Conservation (phyloP, 768 basidiomycete species). For the Mycena maculata region DNA sequence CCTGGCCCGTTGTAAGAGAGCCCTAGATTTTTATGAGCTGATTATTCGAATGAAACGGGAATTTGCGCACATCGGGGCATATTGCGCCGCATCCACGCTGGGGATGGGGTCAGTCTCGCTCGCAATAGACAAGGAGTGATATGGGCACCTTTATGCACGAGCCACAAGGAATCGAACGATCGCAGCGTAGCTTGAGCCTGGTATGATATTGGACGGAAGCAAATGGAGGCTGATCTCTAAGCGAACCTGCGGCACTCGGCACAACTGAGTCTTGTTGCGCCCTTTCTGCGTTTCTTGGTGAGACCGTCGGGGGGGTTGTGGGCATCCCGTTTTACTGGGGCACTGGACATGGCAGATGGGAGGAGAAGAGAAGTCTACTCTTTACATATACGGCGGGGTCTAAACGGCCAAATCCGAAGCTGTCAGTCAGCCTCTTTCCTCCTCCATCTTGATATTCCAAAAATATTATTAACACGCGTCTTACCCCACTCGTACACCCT, state of each 20-base stretch:
- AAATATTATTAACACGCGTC: too few relatives aligned
- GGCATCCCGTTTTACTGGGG: constrained; percentile 45
- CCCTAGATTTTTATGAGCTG: constrained; percentile 53
- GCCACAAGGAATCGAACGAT: constrained; percentile 80
- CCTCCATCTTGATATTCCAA: too few relatives aligned
- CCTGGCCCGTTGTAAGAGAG: constrained; percentile 84
- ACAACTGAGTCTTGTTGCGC: constrained; percentile 78
- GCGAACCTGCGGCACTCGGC: constrained; percentile 81
- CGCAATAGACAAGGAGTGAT: neutral
- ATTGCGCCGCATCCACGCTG: constrained; percentile 82
- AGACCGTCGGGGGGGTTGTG: constrained; percentile 43
- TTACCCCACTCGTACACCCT: too few relatives aligned
- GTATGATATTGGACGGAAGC: constrained; percentile 25
- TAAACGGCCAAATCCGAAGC: too few relatives aligned
- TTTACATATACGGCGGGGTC: neutral
- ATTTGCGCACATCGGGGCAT: constrained; percentile 75
- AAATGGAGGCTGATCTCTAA: constrained; percentile 16
- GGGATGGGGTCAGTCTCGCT: constrained; percentile 19
- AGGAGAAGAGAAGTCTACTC: neutral
- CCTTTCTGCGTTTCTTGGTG: constrained; percentile 72
- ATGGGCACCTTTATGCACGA: constrained; percentile 78
- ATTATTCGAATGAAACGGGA: constrained; percentile 25
- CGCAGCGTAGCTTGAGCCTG: constrained; percentile 79
- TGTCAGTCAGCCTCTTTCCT: too few relatives aligned
- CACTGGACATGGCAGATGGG: constrained; percentile 49